A percentile compares a stretch with the other conserved stretches of the same genome.
Conservation (phyloP, 805 yeast genomes). For the Lachancea kluyveri region DNA sequence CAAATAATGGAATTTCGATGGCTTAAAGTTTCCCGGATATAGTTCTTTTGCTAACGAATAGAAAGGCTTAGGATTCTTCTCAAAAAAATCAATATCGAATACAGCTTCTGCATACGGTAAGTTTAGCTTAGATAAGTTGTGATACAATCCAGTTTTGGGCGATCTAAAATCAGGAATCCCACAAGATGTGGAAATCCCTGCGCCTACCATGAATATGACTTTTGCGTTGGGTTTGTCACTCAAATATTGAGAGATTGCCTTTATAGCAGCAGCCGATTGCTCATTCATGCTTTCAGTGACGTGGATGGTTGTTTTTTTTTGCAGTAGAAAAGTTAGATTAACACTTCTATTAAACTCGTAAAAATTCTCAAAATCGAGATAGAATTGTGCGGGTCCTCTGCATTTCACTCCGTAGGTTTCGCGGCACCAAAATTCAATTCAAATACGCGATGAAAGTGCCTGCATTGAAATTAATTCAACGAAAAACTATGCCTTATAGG, state of each 20-base stretch:
- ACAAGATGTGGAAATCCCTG: slow-evolving; percentile 88
- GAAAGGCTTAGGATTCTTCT: slow-evolving; percentile 73
- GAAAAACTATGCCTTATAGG: too few species aligned
- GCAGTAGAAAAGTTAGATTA: too few species aligned
- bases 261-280: slow-evolving; percentile 8
- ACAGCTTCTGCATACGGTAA: slow-evolving; percentile 95
- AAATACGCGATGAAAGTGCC: too few species aligned
- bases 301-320: too few species aligned
- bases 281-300: slow-evolving; percentile 1
- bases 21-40: slow-evolving; percentile 81
- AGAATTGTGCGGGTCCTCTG: too few species aligned
- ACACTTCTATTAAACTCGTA: too few species aligned
- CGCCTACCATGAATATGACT: slow-evolving; percentile 74
- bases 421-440: too few species aligned
- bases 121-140: slow-evolving; percentile 65
- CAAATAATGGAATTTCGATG: slow-evolving; percentile 76
- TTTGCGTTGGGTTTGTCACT: slow-evolving; percentile 28
- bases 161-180: slow-evolving; percentile 96
- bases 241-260: slow-evolving; percentile 12
- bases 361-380: too few species aligned
- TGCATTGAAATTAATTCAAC: too few species aligned
- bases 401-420: too few species aligned
- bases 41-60: slow-evolving; percentile 78
- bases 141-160: slow-evolving; percentile 83
- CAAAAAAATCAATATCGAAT: slow-evolving; percentile 80